These are phyloP conservation scores for Agapanthus africanus DNA, from an alignment of 106 monocot genomes.

Conservation along the genomic window DNA sequence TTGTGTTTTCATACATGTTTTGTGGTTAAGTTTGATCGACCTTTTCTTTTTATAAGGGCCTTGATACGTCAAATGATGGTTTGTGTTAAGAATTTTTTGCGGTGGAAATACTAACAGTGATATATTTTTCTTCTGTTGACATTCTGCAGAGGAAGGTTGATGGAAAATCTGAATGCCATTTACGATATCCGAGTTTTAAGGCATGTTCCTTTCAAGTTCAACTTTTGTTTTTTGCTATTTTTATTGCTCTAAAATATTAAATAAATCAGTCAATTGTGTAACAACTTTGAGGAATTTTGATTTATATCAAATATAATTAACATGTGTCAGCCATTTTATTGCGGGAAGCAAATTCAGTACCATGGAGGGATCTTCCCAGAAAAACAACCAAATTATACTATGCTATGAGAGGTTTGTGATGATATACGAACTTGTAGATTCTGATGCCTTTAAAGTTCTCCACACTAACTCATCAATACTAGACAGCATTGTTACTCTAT, in stretches of 20 bases:
- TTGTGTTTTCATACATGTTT: too few species aligned
- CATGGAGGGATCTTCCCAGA: conserved; percentile 61
- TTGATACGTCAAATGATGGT: neutral
- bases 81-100: too few species aligned
- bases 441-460: too few species aligned
- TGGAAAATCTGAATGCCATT: conserved; percentile 22
- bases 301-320: neutral
- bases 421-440: too few species aligned
- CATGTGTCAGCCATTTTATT: neutral
- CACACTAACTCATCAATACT: too few species aligned
- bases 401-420: conserved; percentile 68
- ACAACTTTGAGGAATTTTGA: too few species aligned
- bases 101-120: neutral
- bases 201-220: conserved; percentile 14
- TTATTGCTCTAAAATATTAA: neutral
- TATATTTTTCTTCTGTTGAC: neutral
- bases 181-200: conserved; percentile 59
- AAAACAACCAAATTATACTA: conserved; percentile 52
- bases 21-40: neutral
- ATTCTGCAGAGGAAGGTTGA: conserved; percentile 49
- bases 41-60: neutral
- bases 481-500: too few species aligned
- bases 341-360: conserved; percentile 61
- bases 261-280: neutral
- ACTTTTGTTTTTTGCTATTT: neutral